These are phyloP conservation scores for Cryptosporidium xiaoi DNA, from an alignment of 169 alveolate genomes.

Conservation along the genomic window DNA sequence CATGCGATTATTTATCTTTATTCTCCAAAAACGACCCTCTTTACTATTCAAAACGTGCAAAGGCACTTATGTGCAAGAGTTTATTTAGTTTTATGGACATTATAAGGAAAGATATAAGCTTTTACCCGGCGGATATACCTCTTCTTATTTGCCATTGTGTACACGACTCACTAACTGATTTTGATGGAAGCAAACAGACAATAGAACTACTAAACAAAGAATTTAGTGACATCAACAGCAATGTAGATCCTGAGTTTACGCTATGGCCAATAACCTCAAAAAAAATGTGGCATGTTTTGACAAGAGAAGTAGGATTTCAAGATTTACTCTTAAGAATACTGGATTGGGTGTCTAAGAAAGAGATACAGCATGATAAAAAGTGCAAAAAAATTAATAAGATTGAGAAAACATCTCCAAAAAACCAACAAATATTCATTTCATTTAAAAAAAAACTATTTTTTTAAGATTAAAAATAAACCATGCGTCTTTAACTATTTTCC, in stretches of 20 bases:
- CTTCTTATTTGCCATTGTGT: conserved; percentile 65
- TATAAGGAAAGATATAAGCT: neutral
- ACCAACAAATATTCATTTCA: conserved; percentile 17
- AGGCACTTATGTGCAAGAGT: conserved; percentile 63
- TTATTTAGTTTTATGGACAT: conserved; percentile 11
- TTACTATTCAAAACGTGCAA: conserved; percentile 31
- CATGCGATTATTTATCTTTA: conserved; percentile 24
- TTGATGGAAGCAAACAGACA: conserved; percentile 58
- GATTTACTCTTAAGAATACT: conserved; percentile 31
- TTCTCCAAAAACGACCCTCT: conserved; percentile 59
- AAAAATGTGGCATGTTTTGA: conserved; percentile 63
- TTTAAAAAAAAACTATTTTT: neutral
- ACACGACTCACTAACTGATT: conserved; percentile 63
- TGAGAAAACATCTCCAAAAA: neutral
- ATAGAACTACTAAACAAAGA: neutral
- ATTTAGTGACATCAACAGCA: neutral
- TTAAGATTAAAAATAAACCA: neutral
- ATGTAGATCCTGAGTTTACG: neutral
- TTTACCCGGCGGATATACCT: conserved; percentile 52
- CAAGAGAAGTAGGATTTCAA: conserved; percentile 63
- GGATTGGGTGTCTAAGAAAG: conserved; percentile 33
- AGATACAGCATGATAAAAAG: conserved; percentile 9
- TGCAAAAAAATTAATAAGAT: neutral
- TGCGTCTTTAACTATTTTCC: neutral
- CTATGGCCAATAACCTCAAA: conserved; percentile 68